These are phyloP conservation scores for Periconia sp. DNA, from an alignment of 2,329 filamentous ascomycete species.

Conservation along the genomic window DNA sequence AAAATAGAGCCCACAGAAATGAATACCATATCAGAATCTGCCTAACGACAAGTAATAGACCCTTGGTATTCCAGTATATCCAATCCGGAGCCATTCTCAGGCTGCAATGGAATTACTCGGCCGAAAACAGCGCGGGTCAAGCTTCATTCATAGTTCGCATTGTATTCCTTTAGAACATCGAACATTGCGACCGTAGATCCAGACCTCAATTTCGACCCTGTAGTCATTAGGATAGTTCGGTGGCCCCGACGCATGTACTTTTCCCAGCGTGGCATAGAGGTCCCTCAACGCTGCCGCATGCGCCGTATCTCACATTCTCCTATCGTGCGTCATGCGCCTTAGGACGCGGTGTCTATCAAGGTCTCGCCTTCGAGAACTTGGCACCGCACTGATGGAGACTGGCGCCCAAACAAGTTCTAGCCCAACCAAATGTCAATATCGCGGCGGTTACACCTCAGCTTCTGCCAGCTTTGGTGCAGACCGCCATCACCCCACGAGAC, in stretches of 20 bases:
- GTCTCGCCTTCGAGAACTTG: constrained; percentile 8
- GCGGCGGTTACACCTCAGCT: constrained; percentile 10
- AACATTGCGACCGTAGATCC: not conserved
- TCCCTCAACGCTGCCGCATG: constrained; percentile 16
- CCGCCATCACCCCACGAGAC: constrained; percentile 16
- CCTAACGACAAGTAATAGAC: constrained; percentile 9
- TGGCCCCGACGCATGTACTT: not conserved
- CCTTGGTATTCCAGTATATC: not conserved
- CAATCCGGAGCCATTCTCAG: not conserved
- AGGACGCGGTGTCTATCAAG: constrained; percentile 10
- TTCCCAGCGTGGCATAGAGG: constrained; percentile 5
- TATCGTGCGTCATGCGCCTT: constrained; percentile 18
- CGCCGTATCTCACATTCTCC: constrained; percentile 6
- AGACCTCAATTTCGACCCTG: not conserved
- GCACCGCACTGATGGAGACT: constrained; percentile 17
- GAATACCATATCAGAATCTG: constrained; percentile 14
- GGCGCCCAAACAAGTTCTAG: constrained; percentile 18
- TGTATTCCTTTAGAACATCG: not conserved
- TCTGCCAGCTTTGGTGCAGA: constrained; percentile 22
- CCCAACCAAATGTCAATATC: constrained; percentile 17
- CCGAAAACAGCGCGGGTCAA: not conserved
- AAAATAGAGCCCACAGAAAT: constrained; percentile 23
- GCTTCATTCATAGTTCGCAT: not conserved
- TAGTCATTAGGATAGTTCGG: not conserved
- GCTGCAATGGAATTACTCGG: not conserved